phyloP scores from a whole-genome alignment of 441 rosid species.

The Brassica balearica region DNA sequence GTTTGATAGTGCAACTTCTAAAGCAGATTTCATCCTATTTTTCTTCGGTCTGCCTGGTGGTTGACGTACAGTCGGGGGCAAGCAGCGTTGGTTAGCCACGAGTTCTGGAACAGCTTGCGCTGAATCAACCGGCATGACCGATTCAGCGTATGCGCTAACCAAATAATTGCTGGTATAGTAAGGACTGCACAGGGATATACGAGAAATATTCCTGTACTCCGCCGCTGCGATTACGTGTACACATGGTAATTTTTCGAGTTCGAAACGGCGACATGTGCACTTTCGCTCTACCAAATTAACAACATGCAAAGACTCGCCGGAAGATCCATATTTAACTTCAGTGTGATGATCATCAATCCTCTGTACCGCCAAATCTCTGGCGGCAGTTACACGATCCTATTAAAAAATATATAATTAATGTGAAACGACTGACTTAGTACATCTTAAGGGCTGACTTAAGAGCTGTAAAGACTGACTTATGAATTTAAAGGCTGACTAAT shows the following conservation, averaged over 20 bases:
- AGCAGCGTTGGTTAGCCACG: not conserved
- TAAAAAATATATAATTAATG: no score
- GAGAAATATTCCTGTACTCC: not conserved
- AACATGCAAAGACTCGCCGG: not conserved
- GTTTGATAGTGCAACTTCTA: not conserved
- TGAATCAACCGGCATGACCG: not conserved
- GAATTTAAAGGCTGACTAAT: no score
- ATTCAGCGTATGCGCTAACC: not conserved
- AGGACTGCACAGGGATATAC: not conserved
- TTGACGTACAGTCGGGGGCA: not conserved
- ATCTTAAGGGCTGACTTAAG: no score
- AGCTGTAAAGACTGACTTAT: no score
- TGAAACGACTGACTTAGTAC: no score
- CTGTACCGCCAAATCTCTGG: not conserved
- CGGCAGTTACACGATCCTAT: no score
- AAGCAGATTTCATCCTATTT: not conserved
- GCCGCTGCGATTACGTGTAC: not conserved
- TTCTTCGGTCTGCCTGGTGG: not conserved
- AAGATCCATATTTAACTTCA: not conserved
- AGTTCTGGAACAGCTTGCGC: not conserved
- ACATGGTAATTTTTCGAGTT: not conserved
- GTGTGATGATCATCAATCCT: not conserved
- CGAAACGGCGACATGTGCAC: not conserved
- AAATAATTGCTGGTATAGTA: not conserved
- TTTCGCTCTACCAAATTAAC: not conserved